Base-by-base conservation (phyloP, 345 rosid species). In the Citrus cavaleriei region DNA sequence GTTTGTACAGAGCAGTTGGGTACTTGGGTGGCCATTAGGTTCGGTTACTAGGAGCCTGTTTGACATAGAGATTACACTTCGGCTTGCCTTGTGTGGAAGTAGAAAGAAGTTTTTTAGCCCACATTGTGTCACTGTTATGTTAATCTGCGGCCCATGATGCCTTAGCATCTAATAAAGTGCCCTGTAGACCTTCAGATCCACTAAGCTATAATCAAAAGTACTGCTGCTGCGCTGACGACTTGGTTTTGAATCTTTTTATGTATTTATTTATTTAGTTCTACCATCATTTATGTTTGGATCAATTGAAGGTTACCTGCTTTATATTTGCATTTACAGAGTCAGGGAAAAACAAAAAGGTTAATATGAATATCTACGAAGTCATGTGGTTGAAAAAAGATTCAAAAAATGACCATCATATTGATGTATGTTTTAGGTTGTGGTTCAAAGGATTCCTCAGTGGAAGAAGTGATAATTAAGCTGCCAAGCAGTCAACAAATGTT, bases 371-470 rank as follows among this genome's bases (percentile, higher is more conserved):
- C 2, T 70, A 6, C 13, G 2, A 16, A 46, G n/a, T 49, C 51
- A 37, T 55, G 6, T 6, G 24, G 75, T 34, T 38, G n/a, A 32
- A 34, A 7, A 22, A 59, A 35, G 18, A 10, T 27, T 25, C 0
- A 4, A 25, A 8, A 18, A 38, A 6, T n/a, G 24, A 61, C 68
- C 70, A 51, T 22, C 37, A 28, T 49, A 0, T 61, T 21, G 10
- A 57, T 75, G 54, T 72, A 70, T 77, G 51, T 74, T 81, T 54
- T 82, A 93, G 97, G 95, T 93, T 81, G 93, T 91, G 24, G 94
- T 93, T 60, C 97, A 90, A 79, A 88, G 93, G 85, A 74, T 95
- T 63, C 98, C 98, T 24, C 98, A 95, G 66, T 88, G 98, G 98
- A 95, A 91, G 89, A 92, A 95, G 83, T 92, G 83, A 90, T 76